Evolutionary conservation across 768 basidiomycete genomes (phyloP).

Genomic region (Hygrophorus russula): DNA sequence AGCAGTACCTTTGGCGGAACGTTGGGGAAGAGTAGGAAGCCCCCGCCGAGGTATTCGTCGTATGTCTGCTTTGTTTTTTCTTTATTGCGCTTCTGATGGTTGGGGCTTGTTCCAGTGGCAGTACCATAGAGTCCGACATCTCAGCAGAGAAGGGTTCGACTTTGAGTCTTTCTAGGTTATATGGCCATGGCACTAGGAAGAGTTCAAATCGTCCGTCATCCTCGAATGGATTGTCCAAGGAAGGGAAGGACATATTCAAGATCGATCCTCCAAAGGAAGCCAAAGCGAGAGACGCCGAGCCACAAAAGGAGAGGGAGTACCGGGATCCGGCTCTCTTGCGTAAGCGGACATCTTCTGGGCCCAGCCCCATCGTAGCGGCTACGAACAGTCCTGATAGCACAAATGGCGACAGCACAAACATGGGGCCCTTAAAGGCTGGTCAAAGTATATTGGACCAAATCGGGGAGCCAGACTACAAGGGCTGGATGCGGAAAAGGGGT

Average conservation of each 20-base stretch:
- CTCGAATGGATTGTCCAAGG: not conserved
- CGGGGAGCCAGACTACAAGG: conserved; percentile 78
- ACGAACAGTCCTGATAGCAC: conserved; percentile 2
- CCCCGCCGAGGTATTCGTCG: conserved; percentile 63
- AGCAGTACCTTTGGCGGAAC: conserved; percentile 51
- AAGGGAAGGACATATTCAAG: not conserved
- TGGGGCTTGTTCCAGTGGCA: conserved; percentile 1
- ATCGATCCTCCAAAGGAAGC: not conserved
- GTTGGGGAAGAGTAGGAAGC: conserved; percentile 65
- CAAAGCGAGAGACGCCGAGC: conserved; percentile 7
- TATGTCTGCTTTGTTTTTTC: conserved; percentile 24
- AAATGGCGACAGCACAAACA: conserved; percentile 7
- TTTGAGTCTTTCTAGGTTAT: conserved; percentile 39
- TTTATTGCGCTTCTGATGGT: not conserved
- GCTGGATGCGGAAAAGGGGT: conserved; percentile 95
- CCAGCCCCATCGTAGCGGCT: conserved; percentile 10
- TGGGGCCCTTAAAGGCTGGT: conserved; percentile 40
- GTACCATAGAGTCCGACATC: conserved; percentile 24
- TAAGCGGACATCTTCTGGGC: conserved; percentile 41
- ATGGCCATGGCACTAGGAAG: conserved; percentile 14
- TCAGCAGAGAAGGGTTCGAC: conserved; percentile 31
- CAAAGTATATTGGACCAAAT: conserved; percentile 82
- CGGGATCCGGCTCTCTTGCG: conserved; percentile 33
- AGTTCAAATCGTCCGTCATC: not conserved
- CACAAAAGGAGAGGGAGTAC: conserved; percentile 15